Conservation (phyloP, 148 eudicot genomes). For the Cornus controversa region DNA sequence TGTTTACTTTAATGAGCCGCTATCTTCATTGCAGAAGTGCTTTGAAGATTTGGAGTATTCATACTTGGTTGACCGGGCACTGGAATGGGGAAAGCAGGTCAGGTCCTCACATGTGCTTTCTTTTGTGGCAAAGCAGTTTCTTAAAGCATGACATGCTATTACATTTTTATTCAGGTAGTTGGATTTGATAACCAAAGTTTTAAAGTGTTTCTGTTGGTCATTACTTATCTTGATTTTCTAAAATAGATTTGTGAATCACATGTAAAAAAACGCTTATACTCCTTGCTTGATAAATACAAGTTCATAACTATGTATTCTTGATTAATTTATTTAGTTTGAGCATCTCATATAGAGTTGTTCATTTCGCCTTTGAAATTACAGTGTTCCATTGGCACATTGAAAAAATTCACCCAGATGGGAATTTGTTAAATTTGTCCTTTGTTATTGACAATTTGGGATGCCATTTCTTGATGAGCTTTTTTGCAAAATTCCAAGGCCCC, state of each 20-base stretch:
- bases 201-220: conserved; percentile 7
- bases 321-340: neutral
- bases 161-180: conserved; percentile 19
- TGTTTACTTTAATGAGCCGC: conserved; percentile 95
- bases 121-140: conserved; percentile 21
- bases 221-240: neutral
- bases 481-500: no score
- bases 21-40: conserved; percentile 91
- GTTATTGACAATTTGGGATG: no score
- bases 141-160: conserved; percentile 26
- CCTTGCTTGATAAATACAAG: neutral
- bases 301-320: neutral
- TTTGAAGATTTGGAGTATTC: conserved; percentile 97
- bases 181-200: conserved; percentile 17
- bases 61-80: conserved; percentile 75
- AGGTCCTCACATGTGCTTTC: conserved; percentile 28
- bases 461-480: no score
- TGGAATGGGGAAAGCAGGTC: conserved; percentile 95
- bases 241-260: neutral
- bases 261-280: neutral
- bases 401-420: no score
- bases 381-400: no score
- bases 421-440: no score
- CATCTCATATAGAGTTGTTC: no score
- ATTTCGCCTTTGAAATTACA: no score